Base-by-base conservation (phyloP, 768 basidiomycete genomes). In the Paxillus involutus region DNA sequence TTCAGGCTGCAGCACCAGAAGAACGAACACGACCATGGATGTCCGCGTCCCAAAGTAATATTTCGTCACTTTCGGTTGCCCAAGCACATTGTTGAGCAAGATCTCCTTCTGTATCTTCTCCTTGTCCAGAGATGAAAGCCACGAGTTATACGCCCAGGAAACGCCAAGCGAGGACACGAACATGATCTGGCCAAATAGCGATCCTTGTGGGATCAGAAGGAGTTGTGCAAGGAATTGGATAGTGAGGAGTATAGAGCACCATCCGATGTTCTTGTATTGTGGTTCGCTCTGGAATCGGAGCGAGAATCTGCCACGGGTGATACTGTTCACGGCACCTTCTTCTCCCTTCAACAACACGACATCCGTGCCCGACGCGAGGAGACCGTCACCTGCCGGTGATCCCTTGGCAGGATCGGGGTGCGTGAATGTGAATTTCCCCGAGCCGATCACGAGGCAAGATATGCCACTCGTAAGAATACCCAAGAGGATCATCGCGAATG, bases 111-210 rank as follows among this genome's bases (percentile, higher is more conserved):
- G 64, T 9, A 64, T 57, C 40, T 58, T 60, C 13, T 67, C 69
- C 49, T 58, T 70, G 44, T 80, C 74, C 71, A 78, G 59, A 8
- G 68, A 71, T 3, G 73, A 68, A 1, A 75, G 47, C 60, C 64
- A 73, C 10, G 64, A 66, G 42, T 72, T 74, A 47, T 75, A 73
- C 3, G 57, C 19, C 71, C 71, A 73, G 13, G 73, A 74, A 32
- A 71, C 65, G 13, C 52, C 66, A 7, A 74, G 68, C 0, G 72
- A 66, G 11, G 50, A 0, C 37, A 74, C 60, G 45, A 74, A 75
- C 63, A 74, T 60, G 52, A 70, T 59, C 53, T 74, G 73, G 12
- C 73, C 72, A 29, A 73, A 72, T 7, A 72, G 51, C 0, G 59
- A 48, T 5, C 59, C 61, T 53, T 73, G 72, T 0, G 73, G 72